These are phyloP conservation scores for Corchorus olitorius DNA, from an alignment of 345 rosid species.

Conservation along the genomic window DNA sequence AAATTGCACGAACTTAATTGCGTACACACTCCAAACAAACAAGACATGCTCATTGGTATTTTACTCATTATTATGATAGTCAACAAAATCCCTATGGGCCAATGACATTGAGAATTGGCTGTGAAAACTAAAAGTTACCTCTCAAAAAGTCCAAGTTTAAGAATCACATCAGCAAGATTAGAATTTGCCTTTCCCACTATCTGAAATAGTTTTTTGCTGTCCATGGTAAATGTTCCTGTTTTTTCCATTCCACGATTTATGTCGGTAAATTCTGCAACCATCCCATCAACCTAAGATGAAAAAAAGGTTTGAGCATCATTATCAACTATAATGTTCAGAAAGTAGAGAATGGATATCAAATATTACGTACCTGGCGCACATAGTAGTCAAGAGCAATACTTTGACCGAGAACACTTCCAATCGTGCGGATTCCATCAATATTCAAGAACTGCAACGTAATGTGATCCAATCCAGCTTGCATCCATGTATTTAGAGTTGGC, in stretches of 20 bases:
- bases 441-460: slow-evolving; percentile 87
- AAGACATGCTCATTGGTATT: neutral
- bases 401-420: slow-evolving; percentile 96
- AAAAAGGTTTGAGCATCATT: neutral
- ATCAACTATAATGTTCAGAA: neutral
- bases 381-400: slow-evolving; percentile 97
- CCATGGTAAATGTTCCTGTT: slow-evolving; percentile 95
- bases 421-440: slow-evolving; percentile 84
- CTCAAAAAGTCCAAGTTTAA: slow-evolving; percentile 96
- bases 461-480: slow-evolving; percentile 88
- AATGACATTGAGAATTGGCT: neutral
- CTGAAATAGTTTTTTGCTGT: slow-evolving; percentile 92
- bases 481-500: slow-evolving; percentile 75
- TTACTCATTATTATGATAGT: neutral
- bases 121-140: slow-evolving; percentile 50
- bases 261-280: slow-evolving; percentile 95
- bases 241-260: slow-evolving; percentile 94
- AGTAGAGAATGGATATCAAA: neutral
- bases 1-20: neutral
- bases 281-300: slow-evolving; percentile 78
- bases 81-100: too few species aligned
- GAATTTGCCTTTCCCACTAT: slow-evolving; percentile 95
- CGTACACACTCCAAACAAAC: neutral
- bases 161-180: slow-evolving; percentile 92
- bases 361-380: slow-evolving; percentile 77